Conservation (phyloP, 2,329 filamentous ascomycete genomes). For the Paraphoma sp. region DNA sequence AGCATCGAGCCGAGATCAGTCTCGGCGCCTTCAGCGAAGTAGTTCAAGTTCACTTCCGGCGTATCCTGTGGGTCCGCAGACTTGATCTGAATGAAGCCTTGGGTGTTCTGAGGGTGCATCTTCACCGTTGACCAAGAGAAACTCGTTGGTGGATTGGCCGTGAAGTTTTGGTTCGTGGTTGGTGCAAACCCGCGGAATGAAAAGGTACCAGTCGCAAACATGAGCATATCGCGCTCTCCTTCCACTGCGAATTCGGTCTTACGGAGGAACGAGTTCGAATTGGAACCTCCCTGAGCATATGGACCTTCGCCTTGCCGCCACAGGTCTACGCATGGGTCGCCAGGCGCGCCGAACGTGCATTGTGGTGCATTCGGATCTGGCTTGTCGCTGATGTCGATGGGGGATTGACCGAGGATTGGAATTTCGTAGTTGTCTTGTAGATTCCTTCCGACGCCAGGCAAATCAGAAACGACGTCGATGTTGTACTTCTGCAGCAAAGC, state of each 20-base stretch:
- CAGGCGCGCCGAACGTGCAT: conserved; percentile 26
- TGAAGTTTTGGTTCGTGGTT: conserved; percentile 52
- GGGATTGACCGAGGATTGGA: conserved; percentile 60
- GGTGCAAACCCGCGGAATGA: conserved; percentile 60
- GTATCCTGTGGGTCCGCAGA: conserved; percentile 66
- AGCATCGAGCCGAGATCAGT: conserved; percentile 59
- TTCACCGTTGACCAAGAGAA: conserved; percentile 61
- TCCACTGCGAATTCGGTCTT: conserved; percentile 48
- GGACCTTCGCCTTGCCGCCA: conserved; percentile 25
- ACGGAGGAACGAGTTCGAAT: conserved; percentile 59
- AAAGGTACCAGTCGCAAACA: conserved; percentile 56
- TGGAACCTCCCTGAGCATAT: conserved; percentile 53
- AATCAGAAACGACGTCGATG: conserved; percentile 61
- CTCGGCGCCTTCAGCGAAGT: conserved; percentile 56
- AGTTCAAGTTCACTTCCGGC: conserved; percentile 59
- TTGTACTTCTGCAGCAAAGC: conserved; percentile 58
- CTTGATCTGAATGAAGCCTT: conserved; percentile 64
- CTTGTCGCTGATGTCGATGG: conserved; percentile 4
- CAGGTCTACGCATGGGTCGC: conserved; percentile 24
- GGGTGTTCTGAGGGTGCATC: conserved; percentile 65
- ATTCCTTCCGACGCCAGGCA: conserved; percentile 38
- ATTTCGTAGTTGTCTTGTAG: conserved; percentile 35
- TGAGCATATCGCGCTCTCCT: conserved; percentile 58
- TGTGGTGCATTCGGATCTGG: conserved; percentile 9
- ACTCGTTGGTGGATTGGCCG: conserved; percentile 11